A percentile compares a stretch with the other conserved stretches of the same genome.
Conservation (phyloP, 345 rosid species). For the Tarenaya hassleriana region DNA sequence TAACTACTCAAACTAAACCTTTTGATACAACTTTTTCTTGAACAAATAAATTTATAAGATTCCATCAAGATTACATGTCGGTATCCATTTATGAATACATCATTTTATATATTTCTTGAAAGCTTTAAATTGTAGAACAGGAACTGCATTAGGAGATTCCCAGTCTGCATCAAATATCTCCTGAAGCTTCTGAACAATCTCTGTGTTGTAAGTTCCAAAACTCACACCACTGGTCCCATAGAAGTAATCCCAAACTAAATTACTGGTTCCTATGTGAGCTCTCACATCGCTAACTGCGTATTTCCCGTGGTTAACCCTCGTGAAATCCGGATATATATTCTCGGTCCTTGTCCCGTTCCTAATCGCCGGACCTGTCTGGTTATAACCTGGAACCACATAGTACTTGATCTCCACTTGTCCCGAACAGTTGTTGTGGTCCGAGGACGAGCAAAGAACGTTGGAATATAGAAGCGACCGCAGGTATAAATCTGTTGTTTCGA, state of each 20-base stretch:
- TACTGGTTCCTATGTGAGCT: conserved; percentile 81
- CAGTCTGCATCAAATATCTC: conserved; percentile 77
- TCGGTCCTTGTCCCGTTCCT: conserved; percentile 43
- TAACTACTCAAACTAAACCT: too few relatives aligned
- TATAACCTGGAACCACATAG: conserved; percentile 72
- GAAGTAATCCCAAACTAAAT: conserved; percentile 87
- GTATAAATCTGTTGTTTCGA: conserved; percentile 54
- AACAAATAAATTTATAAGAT: too few relatives aligned
- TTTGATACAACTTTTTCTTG: too few relatives aligned
- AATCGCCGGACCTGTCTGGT: conserved; percentile 63
- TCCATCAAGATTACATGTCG: too few relatives aligned
- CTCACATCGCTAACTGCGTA: conserved; percentile 60
- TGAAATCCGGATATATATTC: conserved; percentile 55
- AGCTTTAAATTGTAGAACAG: conserved; percentile 42
- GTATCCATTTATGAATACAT: too few relatives aligned
- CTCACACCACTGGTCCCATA: conserved; percentile 75
- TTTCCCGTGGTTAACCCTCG: conserved; percentile 79
- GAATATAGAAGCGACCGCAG: conserved; percentile 64
- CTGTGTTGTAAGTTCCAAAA: conserved; percentile 57
- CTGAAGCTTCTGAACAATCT: conserved; percentile 65
- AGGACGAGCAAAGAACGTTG: conserved; percentile 60
- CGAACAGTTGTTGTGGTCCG: conserved; percentile 49
- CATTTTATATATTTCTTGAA: too few relatives aligned
- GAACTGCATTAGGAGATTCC: conserved; percentile 68
- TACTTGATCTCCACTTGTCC: conserved; percentile 76